These are phyloP conservation scores for Calonectria hongkongensis DNA, from an alignment of 2,329 filamentous ascomycete species.

Conservation along the genomic window DNA sequence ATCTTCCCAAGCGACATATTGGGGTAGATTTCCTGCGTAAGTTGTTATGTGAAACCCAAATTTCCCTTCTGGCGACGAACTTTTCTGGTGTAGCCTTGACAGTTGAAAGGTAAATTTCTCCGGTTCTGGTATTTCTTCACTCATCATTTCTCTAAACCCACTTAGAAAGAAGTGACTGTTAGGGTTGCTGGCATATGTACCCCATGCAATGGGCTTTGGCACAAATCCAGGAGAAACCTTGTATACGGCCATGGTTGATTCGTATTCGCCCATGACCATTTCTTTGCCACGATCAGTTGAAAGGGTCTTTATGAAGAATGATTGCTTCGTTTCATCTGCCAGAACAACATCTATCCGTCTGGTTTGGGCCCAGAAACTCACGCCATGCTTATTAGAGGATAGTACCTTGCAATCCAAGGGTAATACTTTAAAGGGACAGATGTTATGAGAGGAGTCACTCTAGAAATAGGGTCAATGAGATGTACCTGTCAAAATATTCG, in stretches of 20 bases:
- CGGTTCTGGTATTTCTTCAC: conserved; percentile 48
- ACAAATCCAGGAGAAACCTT: conserved; percentile 36
- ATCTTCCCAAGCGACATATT: conserved; percentile 58
- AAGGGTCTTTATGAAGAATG: conserved; percentile 53
- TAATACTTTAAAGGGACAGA: conserved; percentile 51
- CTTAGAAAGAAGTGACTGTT: conserved; percentile 41
- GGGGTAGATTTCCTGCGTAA: conserved; percentile 57
- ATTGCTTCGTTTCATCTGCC: conserved; percentile 50
- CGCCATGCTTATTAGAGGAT: conserved; percentile 57
- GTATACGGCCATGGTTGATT: conserved; percentile 33
- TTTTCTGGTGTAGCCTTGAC: conserved; percentile 54
- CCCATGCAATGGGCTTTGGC: conserved; percentile 41
- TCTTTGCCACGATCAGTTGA: conserved; percentile 34
- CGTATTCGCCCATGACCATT: conserved; percentile 40
- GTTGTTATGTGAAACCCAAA: conserved; percentile 53
- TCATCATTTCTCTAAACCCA: conserved; percentile 45
- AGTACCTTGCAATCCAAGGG: conserved; percentile 57
- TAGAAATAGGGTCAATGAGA: not conserved
- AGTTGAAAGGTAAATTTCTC: conserved; percentile 51
- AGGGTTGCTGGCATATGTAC: conserved; percentile 28
- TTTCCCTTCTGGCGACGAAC: no score
- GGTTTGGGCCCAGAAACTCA: conserved; percentile 61
- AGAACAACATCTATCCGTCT: conserved; percentile 57
- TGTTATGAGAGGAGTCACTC: not conserved
- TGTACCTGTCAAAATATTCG: conserved; percentile 40